These are phyloP conservation scores for Taxawa tesnikishii DNA, from an alignment of 2,329 filamentous ascomycete genomes.

Conservation along the genomic window DNA sequence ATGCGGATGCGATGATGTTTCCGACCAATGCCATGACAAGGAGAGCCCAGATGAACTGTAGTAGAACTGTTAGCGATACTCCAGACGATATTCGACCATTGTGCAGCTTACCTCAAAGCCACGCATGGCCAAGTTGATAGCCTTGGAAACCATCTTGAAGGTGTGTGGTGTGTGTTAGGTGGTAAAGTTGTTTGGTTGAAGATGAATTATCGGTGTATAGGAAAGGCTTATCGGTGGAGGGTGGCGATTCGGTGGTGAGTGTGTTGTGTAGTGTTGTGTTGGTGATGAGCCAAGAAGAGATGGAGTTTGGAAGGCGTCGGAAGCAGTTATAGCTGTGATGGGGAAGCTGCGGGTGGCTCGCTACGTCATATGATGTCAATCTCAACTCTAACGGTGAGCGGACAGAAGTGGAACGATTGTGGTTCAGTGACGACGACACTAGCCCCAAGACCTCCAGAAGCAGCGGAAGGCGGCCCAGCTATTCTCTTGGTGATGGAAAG, in stretches of 20 bases:
- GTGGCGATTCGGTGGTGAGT: not conserved
- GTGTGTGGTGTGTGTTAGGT: constrained; percentile 3
- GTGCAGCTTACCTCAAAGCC: constrained; percentile 13
- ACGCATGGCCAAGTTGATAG: constrained; percentile 16
- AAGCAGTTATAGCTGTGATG: no score
- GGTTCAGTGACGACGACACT: no score
- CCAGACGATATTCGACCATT: not conserved
- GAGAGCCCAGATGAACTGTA: constrained; percentile 46
- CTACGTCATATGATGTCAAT: no score
- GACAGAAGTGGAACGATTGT: no score
- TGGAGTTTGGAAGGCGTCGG: no score
- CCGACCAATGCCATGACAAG: constrained; percentile 50
- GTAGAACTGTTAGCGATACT: constrained; percentile 4
- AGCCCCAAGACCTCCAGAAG: no score
- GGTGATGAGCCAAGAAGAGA: no score
- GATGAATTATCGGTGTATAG: constrained; percentile 1
- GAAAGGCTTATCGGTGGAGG: not conserved
- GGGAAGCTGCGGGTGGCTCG: no score
- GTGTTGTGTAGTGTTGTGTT: not conserved
- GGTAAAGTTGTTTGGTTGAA: constrained; percentile 3
- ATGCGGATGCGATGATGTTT: constrained; percentile 46
- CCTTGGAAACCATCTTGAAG: constrained; percentile 10
- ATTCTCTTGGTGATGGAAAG: no score
- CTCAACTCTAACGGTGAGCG: no score
- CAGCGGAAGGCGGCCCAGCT: no score